These are phyloP conservation scores for Grifola frondosa DNA, from an alignment of 1,284 basidiomycete genomes.

Conservation along the genomic window DNA sequence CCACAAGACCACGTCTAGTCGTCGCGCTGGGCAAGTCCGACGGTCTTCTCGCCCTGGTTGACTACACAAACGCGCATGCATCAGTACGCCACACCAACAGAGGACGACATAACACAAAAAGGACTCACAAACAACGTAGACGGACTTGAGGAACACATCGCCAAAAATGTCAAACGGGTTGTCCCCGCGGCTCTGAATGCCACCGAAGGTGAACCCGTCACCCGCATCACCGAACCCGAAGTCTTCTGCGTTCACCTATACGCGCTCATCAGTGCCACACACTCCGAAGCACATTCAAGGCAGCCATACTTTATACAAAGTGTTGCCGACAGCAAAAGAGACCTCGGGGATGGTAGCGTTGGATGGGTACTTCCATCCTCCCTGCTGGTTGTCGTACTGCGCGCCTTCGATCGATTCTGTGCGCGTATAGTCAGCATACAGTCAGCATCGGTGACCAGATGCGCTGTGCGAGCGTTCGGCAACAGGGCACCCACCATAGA, in stretches of 20 bases:
- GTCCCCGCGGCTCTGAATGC: slow-evolving; percentile 38
- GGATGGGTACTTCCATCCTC: slow-evolving; percentile 38
- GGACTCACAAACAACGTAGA: slow-evolving; percentile 39
- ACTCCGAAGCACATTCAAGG: not conserved
- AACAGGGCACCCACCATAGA: slow-evolving; percentile 28
- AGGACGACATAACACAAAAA: not conserved
- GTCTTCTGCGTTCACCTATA: slow-evolving; percentile 30
- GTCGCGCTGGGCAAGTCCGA: slow-evolving; percentile 31
- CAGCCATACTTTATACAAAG: slow-evolving; percentile 26
- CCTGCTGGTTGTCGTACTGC: slow-evolving; percentile 31
- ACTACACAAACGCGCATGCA: slow-evolving; percentile 15
- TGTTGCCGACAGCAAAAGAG: slow-evolving; percentile 35
- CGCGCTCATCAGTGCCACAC: slow-evolving; percentile 10
- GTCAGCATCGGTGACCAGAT: too few species aligned
- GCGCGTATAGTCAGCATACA: not conserved
- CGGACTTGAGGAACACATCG: slow-evolving; percentile 39
- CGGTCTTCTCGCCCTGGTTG: slow-evolving; percentile 30
- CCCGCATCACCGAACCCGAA: slow-evolving; percentile 31
- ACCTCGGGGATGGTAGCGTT: slow-evolving; percentile 33
- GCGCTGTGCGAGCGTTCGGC: too few species aligned
- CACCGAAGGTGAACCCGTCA: slow-evolving; percentile 29
- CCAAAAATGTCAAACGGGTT: slow-evolving; percentile 39
- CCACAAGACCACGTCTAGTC: too few species aligned
- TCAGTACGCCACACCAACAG: not conserved
- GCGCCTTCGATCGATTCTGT: slow-evolving; percentile 32